phyloP scores from a whole-genome alignment of 371 early-diverging fungal genomes.

The Cladochytrium tenue region DNA sequence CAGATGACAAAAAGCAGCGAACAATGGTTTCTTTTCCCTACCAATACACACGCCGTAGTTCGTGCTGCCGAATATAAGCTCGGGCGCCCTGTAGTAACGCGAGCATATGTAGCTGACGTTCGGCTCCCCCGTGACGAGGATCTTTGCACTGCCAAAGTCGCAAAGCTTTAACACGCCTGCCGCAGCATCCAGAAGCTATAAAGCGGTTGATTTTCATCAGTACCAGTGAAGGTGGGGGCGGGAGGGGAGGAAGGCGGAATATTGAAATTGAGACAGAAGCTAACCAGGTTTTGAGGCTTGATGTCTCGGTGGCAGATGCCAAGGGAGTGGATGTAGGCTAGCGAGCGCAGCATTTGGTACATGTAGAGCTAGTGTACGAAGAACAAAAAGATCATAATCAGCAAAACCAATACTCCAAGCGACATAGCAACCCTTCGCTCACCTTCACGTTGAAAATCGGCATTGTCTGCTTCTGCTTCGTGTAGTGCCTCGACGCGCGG shows the following conservation, averaged over 20 bases:
- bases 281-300: constrained; percentile 95
- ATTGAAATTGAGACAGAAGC: background rate
- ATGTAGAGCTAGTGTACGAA: constrained; percentile 71
- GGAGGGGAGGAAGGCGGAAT: background rate
- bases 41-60: constrained; percentile 91
- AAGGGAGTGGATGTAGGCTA: constrained; percentile 93
- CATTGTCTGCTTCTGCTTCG: constrained; percentile 88
- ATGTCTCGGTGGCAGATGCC: constrained; percentile 98
- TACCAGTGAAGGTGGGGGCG: too few relatives aligned
- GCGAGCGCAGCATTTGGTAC: constrained; percentile 93
- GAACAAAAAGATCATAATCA: too few relatives aligned
- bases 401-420: too few relatives aligned
- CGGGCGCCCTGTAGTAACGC: constrained; percentile 98
- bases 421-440: too few relatives aligned
- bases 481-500: constrained; percentile 80
- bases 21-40: constrained; percentile 19
- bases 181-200: constrained; percentile 77
- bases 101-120: constrained; percentile 99
- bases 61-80: constrained; percentile 95
- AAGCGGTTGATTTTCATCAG: background rate
- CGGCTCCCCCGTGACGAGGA: constrained; percentile 87
- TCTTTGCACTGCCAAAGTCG: constrained; percentile 99
- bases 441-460: constrained; percentile 87
- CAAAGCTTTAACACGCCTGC: constrained; percentile 94
- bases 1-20: background rate